A percentile compares a stretch with the other conserved stretches of the same genome.
Conservation (phyloP, 2,329 filamentous ascomycete species). For the Ilyonectria sp. region DNA sequence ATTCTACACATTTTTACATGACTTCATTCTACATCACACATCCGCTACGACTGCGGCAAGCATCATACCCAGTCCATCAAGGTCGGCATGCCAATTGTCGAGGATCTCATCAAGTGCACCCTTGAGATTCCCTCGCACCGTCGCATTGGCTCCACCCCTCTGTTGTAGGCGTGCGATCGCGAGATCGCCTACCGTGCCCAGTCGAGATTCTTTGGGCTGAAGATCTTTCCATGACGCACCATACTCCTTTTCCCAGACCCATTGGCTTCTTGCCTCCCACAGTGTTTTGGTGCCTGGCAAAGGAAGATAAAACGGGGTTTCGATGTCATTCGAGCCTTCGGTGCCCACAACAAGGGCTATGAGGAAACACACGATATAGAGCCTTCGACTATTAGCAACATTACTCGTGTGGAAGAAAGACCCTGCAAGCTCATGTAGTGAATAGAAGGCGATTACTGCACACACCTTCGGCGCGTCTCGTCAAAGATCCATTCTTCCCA, state of each 20-base stretch:
- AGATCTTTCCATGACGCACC: neutral
- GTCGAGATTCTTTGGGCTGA: neutral
- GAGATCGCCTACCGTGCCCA: constrained; percentile 5
- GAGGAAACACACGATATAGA: constrained; percentile 7
- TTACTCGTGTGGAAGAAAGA: neutral
- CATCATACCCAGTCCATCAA: constrained; percentile 17
- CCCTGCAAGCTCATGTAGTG: neutral
- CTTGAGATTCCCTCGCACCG: neutral
- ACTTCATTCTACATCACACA: neutral
- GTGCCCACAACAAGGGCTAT: neutral
- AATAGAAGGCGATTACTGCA: neutral
- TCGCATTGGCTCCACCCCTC: too few species aligned
- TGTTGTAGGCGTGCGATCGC: neutral
- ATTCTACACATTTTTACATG: neutral
- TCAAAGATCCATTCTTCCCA: constrained; percentile 21
- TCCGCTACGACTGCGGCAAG: constrained; percentile 6
- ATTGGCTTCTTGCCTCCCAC: constrained; percentile 8
- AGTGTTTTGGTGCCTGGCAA: constrained; percentile 1
- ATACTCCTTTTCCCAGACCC: constrained; percentile 9
- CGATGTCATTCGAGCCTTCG: neutral
- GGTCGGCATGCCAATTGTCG: constrained; percentile 1
- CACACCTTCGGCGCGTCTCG: constrained; percentile 16
- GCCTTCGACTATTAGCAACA: neutral
- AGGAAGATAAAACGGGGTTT: neutral
- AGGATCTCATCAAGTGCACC: neutral